A percentile compares a stretch with the other conserved stretches of the same genome.
These are phyloP conservation scores for Trametes sanguinea DNA, from an alignment of 768 basidiomycete genomes.

Conservation along the genomic window DNA sequence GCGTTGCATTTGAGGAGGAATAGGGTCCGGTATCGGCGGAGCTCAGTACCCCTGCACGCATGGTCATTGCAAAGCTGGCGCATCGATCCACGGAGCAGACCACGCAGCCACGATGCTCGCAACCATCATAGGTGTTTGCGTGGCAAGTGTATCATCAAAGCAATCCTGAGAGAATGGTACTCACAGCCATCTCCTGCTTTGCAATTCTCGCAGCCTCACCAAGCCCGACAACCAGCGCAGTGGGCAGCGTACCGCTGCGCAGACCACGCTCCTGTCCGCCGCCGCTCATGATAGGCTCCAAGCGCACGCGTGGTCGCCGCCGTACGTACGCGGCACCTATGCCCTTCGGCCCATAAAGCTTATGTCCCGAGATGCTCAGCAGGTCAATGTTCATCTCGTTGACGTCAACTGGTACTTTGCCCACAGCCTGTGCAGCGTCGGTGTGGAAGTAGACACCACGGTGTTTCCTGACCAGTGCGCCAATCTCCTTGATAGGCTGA, in stretches of 20 bases:
- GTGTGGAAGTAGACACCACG: conserved; percentile 95
- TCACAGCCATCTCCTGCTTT: conserved; percentile 88
- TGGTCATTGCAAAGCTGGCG: conserved; percentile 61
- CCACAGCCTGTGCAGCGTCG: conserved; percentile 94
- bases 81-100: conserved; percentile 42
- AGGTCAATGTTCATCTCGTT: conserved; percentile 95
- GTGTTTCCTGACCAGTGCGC: conserved; percentile 80
- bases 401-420: conserved; percentile 90
- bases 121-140: conserved; percentile 19
- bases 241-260: conserved; percentile 91
- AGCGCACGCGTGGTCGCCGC: conserved; percentile 84
- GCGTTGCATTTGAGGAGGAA: not conserved
- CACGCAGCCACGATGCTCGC: conserved; percentile 32
- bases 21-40: not conserved
- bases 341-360: conserved; percentile 97
- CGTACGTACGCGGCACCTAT: conserved; percentile 94
- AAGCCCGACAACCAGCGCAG: conserved; percentile 85
- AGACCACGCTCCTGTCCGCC: conserved; percentile 97
- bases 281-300: conserved; percentile 94
- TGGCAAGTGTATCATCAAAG: conserved; percentile 37
- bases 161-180: conserved; percentile 37
- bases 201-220: conserved; percentile 96
- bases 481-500: conserved; percentile 95
- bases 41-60: conserved; percentile 95
- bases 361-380: conserved; percentile 96